Evolutionary conservation across 192 early-diverging fungal species (phyloP), one percentile per base, ranked within the genome.

Genomic region (Dimargaris cristalligena): DNA sequence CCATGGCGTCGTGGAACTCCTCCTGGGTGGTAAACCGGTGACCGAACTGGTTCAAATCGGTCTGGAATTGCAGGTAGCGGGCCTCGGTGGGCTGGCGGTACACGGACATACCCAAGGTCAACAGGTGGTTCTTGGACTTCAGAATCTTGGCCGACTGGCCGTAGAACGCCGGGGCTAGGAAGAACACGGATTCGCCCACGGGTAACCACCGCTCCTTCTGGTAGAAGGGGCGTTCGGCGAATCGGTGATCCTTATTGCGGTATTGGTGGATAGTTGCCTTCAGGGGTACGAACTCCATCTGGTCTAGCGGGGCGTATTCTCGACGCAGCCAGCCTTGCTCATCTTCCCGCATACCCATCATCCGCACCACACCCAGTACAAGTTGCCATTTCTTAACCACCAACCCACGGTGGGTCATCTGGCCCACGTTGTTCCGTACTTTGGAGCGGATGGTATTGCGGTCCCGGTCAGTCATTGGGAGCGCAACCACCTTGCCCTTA

Each of bases 401-500:
- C 10, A 67, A 34, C 10, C 66, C 52, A 8, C 65, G 67, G 41
- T 60, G 57, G 46, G 59, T 59, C 62, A 58, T 51, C 45, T 69
- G 67, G 1, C 62, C 61, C 18, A 51, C 89, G 58, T 89, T 79
- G 48, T 78, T 72, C 62, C 69, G 65, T 56, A 83, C 62, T 41
- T 67, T 67, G 73, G 86, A 82, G 60, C 79, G 78, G 47, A 91
- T 55, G 10, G 78, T 49, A n/a, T 68, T 62, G 10, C 80, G 82
- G 32, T 80, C 71, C 0, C 79, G 72, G 1, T 74, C 62, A 34
- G 80, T 63, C 22, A 89, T 76, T 10, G 89, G 70, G 2, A 76
- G 74, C 2, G 85, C 89, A 59, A 82, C 81, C 4, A 86, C 64
- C 4, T 80, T 71, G 26, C 80, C 89, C 59, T 83, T 77, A 65